Evolutionary conservation across 257 asterid species (phyloP).

Genomic region (Henckelia pumila): DNA sequence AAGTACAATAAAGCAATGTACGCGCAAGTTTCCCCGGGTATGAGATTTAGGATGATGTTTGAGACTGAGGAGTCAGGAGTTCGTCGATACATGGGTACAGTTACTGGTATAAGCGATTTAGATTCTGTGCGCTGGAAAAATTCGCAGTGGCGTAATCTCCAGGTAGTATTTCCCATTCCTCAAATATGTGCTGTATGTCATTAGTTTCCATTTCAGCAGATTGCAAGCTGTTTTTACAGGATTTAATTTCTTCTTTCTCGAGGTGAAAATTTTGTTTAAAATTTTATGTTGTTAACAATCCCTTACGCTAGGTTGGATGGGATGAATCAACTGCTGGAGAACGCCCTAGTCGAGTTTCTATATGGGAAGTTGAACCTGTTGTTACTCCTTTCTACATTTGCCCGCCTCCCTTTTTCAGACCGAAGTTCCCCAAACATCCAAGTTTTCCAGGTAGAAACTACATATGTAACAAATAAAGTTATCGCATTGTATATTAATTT

Average conservation of each 20-base stretch:
- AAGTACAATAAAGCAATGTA: constrained; percentile 88
- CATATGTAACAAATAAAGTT: neutral
- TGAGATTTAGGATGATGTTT: constrained; percentile 98
- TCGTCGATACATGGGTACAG: constrained; percentile 94
- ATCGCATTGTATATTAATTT: neutral
- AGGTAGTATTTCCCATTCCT: constrained; percentile 40
- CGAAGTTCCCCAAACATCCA: constrained; percentile 73
- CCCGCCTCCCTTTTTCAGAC: constrained; percentile 92
- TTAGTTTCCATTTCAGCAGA: constrained; percentile 10
- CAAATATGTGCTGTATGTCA: neutral
- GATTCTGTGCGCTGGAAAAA: constrained; percentile 84
- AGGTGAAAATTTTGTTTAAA: neutral
- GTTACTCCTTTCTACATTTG: constrained; percentile 92
- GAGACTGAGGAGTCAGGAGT: constrained; percentile 96
- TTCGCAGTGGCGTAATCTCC: constrained; percentile 98
- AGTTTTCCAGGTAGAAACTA: constrained; percentile 59
- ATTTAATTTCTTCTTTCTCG: neutral
- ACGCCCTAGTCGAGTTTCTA: constrained; percentile 83
- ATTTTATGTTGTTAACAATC: constrained; percentile 13
- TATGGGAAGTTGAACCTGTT: constrained; percentile 94
- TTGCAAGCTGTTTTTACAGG: neutral
- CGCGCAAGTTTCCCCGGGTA: constrained; percentile 80
- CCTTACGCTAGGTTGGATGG: constrained; percentile 80
- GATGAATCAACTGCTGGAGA: constrained; percentile 98
- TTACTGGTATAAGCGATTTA: constrained; percentile 71